A percentile compares a stretch with the other conserved stretches of the same genome.
Conservation (phyloP, 306 rosid genomes). For the Abrus pulchellus region DNA sequence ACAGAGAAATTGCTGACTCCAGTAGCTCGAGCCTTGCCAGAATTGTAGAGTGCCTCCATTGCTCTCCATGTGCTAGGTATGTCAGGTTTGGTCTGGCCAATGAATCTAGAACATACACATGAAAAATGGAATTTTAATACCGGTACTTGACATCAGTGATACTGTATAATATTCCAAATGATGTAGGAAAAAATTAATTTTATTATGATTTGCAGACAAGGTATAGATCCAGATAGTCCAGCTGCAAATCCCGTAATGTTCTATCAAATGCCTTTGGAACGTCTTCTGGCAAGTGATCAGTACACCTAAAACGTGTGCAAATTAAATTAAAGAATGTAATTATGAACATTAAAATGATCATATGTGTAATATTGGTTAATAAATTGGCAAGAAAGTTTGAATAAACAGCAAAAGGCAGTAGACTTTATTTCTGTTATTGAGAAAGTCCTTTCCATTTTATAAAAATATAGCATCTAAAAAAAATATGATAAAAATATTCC, state of each 20-base stretch:
- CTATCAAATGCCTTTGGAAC: conserved; percentile 62
- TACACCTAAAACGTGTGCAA: conserved; percentile 48
- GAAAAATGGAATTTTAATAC: conserved; percentile 8
- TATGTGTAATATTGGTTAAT: neutral
- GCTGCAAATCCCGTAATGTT: conserved; percentile 63
- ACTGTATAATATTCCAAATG: conserved; percentile 23
- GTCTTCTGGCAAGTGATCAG: conserved; percentile 65
- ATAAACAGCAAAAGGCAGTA: conserved; percentile 1
- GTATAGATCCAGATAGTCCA: conserved; percentile 71
- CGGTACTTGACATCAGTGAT: neutral
- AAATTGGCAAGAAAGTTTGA: neutral
- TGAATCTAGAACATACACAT: conserved; percentile 55
- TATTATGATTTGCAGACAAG: conserved; percentile 48
- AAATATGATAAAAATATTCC: conserved; percentile 1
- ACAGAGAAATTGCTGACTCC: conserved; percentile 79
- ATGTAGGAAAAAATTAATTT: conserved; percentile 19
- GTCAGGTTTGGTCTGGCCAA: conserved; percentile 70
- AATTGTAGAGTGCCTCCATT: conserved; percentile 64
- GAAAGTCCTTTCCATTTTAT: neutral
- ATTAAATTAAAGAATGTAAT: conserved; percentile 21
- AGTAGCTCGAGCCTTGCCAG: conserved; percentile 68
- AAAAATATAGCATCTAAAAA: neutral
- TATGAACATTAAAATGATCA: neutral
- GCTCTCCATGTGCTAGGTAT: conserved; percentile 74
- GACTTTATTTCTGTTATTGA: neutral